Base-by-base conservation (phyloP, 2,329 filamentous ascomycete species). In the Penicillium sp. region DNA sequence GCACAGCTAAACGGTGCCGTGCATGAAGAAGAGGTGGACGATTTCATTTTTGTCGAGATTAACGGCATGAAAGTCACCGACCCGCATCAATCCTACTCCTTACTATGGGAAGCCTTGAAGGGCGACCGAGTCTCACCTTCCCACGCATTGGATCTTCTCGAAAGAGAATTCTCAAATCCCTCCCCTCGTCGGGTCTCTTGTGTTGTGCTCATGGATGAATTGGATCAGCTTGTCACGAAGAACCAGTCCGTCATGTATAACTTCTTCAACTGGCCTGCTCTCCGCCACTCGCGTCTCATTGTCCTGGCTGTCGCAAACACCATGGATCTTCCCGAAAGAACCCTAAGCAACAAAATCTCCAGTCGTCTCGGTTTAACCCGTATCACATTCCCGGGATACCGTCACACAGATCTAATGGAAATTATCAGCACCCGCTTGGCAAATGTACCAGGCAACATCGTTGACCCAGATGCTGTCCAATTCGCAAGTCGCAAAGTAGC, bases 161-260 rank as follows among this genome's bases (percentile, higher is more conserved):
- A 97, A 74, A 85, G 89, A 51, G 94, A 99, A 71, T 99, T 99
- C 71, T 93, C 86, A 56, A 88, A 92, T 57, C 94, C 95, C 0
- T 95, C 89, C 57, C 94, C 94, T 24, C 85, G 94, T 49, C 85
- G 94, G 58, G 91, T 96, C 6, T 94, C 95, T 1, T 97, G 93
- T 70, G 94, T 99, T 14, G 94, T 99, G 2, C 78, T 99, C 49
- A 99, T 99, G 94, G 94, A 99, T 69, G 94, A 99, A 75, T 82
- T 99, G 46, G 94, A 99, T 72, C 94, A 99, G 75, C 84, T 99
- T 8, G 95, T 99, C 5, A 99, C 94, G 13, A 94, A 93, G 70
- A 97, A 96, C 68, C 95, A 99, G 73, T 93, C 90, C n/a, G 94
- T 99, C 76, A 99, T 99, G 94, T 99, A 99, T 78, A 99, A 99